Conservation (phyloP, 2,329 filamentous ascomycete species). For the Thelonectria discophora region DNA sequence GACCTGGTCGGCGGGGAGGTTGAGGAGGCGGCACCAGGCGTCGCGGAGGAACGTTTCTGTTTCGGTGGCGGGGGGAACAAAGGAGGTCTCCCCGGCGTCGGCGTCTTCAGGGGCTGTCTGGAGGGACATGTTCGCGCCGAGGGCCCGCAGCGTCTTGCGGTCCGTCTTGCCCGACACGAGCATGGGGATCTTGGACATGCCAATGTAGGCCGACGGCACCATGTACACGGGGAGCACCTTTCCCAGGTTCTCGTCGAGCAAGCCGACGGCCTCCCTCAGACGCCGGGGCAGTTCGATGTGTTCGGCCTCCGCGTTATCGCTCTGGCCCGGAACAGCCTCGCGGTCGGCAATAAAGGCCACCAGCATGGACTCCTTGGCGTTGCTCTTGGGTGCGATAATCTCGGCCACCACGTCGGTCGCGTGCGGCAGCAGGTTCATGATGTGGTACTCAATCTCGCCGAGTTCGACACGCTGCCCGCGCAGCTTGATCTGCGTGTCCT, state of each 20-base stretch:
- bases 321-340: slow-evolving; percentile 19
- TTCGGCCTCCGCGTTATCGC: slow-evolving; percentile 20
- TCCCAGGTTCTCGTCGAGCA: slow-evolving; percentile 33
- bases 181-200: slow-evolving; percentile 36
- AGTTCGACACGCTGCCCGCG: slow-evolving; percentile 72
- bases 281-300: slow-evolving; percentile 36
- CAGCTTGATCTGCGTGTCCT: slow-evolving; percentile 74
- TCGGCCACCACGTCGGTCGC: slow-evolving; percentile 57
- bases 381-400: slow-evolving; percentile 54
- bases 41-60: slow-evolving; percentile 43
- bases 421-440: slow-evolving; percentile 51
- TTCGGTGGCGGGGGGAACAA: slow-evolving; percentile 31
- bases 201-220: slow-evolving; percentile 36
- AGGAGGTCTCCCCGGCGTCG: slow-evolving; percentile 11
- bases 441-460: slow-evolving; percentile 61
- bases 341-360: slow-evolving; percentile 39
- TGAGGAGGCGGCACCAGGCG: slow-evolving; percentile 50
- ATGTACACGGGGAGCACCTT: slow-evolving; percentile 38
- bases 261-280: slow-evolving; percentile 29
- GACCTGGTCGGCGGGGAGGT: slow-evolving; percentile 45
- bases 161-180: slow-evolving; percentile 40
- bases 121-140: slow-evolving; percentile 32
- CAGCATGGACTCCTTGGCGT: slow-evolving; percentile 42
- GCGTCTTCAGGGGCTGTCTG: slow-evolving; percentile 26
- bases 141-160: slow-evolving; percentile 34